These are phyloP conservation scores for Podaxis sp. DNA, from an alignment of 768 basidiomycete species.

Conservation along the genomic window DNA sequence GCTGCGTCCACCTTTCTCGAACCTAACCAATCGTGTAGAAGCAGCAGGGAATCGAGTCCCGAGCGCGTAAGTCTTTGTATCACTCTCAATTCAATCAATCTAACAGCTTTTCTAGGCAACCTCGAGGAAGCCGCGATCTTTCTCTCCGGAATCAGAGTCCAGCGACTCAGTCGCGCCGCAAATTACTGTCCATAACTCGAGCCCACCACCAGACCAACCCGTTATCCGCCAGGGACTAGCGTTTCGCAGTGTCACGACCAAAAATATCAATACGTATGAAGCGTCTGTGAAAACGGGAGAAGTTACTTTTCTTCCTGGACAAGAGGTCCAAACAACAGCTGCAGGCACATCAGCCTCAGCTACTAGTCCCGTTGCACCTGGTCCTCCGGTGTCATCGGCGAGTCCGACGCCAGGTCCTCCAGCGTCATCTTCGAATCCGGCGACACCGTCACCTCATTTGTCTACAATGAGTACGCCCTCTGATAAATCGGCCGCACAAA, in stretches of 20 bases:
- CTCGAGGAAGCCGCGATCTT: conserved; percentile 40
- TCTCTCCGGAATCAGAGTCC: conserved; percentile 49
- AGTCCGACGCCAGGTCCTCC: conserved; percentile 12
- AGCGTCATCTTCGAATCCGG: conserved; percentile 11
- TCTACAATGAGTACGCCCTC: conserved; percentile 14
- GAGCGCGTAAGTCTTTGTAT: conserved; percentile 35
- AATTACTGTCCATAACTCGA: conserved; percentile 43
- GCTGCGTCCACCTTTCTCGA: not conserved
- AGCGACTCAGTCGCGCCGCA: conserved; percentile 36
- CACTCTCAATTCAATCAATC: conserved; percentile 1
- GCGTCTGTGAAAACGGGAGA: conserved; percentile 28
- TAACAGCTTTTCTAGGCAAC: conserved; percentile 28
- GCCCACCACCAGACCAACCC: conserved; percentile 48
- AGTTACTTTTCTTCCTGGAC: conserved; percentile 55
- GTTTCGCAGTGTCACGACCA: conserved; percentile 33
- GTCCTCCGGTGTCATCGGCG: conserved; percentile 7
- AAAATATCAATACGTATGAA: conserved; percentile 43
- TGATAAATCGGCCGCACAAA: conserved; percentile 7
- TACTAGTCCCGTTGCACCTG: conserved; percentile 13
- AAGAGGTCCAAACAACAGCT: conserved; percentile 30
- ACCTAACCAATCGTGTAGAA: conserved; percentile 34
- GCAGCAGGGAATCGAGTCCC: conserved; percentile 59
- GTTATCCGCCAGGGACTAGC: conserved; percentile 61
- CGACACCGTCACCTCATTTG: conserved; percentile 13
- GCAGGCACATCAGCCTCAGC: conserved; percentile 19